These are phyloP conservation scores for Amauroascus niger DNA, from an alignment of 2,329 filamentous ascomycete genomes.

Conservation along the genomic window DNA sequence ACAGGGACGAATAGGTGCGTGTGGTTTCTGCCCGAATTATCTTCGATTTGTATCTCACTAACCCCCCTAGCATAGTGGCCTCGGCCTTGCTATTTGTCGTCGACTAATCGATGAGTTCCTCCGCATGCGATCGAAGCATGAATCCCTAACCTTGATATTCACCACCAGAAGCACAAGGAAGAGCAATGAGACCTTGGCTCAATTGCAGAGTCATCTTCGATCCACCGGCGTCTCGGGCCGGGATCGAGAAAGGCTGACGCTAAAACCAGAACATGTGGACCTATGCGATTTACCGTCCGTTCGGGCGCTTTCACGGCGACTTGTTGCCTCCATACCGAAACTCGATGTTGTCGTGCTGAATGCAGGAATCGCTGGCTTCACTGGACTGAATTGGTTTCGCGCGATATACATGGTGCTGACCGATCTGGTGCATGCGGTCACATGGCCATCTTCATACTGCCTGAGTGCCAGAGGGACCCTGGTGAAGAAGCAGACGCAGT, in stretches of 20 bases:
- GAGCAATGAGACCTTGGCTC: slow-evolving; percentile 58
- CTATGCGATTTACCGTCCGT: slow-evolving; percentile 48
- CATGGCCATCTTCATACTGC: slow-evolving; percentile 67
- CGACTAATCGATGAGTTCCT: slow-evolving; percentile 88
- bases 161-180: slow-evolving; percentile 71
- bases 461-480: slow-evolving; percentile 48
- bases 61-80: slow-evolving; percentile 50
- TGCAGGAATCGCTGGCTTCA: slow-evolving; percentile 81
- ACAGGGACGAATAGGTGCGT: slow-evolving; percentile 77
- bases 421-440: slow-evolving; percentile 57
- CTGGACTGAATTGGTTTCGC: slow-evolving; percentile 59
- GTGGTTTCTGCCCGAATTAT: background rate
- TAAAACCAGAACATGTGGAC: slow-evolving; percentile 51
- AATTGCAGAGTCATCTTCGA: slow-evolving; percentile 55
- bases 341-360: slow-evolving; percentile 76
- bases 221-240: slow-evolving; percentile 19
- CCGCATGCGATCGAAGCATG: slow-evolving; percentile 51
- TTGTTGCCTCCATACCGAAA: slow-evolving; percentile 50
- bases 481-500: slow-evolving; percentile 45
- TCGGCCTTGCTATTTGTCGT: slow-evolving; percentile 73
- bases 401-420: slow-evolving; percentile 50
- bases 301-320: slow-evolving; percentile 43
- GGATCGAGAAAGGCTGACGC: slow-evolving; percentile 33
- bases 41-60: background rate
- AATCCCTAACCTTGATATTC: slow-evolving; percentile 68